Percentiles rank a stretch among this genome's conserved stretches.
These are phyloP conservation scores for Phytophthora cactorum DNA, from an alignment of 352 stramenopile genomes.

Conservation along the genomic window DNA sequence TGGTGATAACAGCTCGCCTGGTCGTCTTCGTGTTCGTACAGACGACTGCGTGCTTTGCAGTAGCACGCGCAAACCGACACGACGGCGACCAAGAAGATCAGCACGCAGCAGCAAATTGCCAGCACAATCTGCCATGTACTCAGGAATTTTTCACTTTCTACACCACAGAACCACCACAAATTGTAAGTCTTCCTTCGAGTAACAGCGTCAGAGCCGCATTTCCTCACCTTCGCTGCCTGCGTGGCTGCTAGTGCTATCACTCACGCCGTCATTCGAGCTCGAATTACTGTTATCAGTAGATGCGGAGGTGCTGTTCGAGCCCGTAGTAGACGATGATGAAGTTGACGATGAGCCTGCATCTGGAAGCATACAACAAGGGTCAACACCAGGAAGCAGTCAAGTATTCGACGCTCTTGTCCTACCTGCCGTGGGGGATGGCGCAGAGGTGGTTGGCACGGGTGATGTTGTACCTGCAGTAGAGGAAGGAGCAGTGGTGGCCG, in stretches of 20 bases:
- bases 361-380: constrained; percentile 8
- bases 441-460: constrained; percentile 8
- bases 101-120: constrained; percentile 50
- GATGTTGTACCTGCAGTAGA: background rate
- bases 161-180: background rate
- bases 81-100: constrained; percentile 50
- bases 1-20: constrained; percentile 45
- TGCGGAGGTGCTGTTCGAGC: constrained; percentile 10
- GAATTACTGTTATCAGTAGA: constrained; percentile 19
- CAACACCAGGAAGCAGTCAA: constrained; percentile 4
- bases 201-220: background rate
- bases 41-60: constrained; percentile 51
- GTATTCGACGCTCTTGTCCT: constrained; percentile 3
- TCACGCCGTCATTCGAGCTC: constrained; percentile 7
- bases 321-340: constrained; percentile 4
- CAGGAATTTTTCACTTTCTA: constrained; percentile 25
- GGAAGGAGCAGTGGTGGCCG: constrained; percentile 3
- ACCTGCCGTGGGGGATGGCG: constrained; percentile 15
- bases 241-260: constrained; percentile 12
- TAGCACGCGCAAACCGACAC: constrained; percentile 57
- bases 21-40: constrained; percentile 50
- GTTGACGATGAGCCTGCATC: constrained; percentile 10
- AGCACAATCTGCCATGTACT: constrained; percentile 54
- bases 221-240: constrained; percentile 17
- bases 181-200: background rate